Percentiles rank a stretch among this genome's conserved stretches.
Conservation (phyloP, 169 alveolate genomes). For the Plasmodium cynomolgi region DNA sequence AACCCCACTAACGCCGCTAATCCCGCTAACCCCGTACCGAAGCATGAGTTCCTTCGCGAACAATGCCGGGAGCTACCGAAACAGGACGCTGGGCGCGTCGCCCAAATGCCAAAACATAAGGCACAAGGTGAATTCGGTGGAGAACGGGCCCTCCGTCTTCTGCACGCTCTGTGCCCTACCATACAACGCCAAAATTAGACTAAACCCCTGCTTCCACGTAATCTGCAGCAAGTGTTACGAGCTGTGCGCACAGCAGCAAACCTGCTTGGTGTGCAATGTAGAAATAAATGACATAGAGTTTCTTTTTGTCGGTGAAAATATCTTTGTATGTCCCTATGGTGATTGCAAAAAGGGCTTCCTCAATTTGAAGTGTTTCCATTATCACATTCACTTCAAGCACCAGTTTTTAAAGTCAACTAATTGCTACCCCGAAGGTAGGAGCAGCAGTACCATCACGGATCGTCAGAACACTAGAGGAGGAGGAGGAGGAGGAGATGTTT, state of each 20-base stretch:
- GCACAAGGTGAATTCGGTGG: constrained; percentile 6
- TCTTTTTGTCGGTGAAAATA: constrained; percentile 23
- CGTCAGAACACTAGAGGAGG: no score
- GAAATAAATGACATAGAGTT: constrained; percentile 45
- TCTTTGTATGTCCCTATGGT: constrained; percentile 39
- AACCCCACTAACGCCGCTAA: not conserved
- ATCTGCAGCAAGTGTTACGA: constrained; percentile 46
- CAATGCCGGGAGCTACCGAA: constrained; percentile 21
- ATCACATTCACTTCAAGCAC: constrained; percentile 55
- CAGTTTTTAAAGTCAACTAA: constrained; percentile 17
- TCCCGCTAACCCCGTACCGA: not conserved
- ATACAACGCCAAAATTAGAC: constrained; percentile 18
- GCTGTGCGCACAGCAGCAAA: constrained; percentile 13
- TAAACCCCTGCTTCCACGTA: constrained; percentile 55
- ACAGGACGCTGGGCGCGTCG: constrained; percentile 10
- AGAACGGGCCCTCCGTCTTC: not conserved
- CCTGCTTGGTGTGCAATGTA: constrained; percentile 9
- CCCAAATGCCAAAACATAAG: constrained; percentile 26
- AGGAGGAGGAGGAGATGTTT: not conserved
- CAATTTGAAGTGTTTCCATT: constrained; percentile 24
- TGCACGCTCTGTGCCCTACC: constrained; percentile 43
- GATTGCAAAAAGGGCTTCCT: constrained; percentile 52
- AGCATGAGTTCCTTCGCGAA: constrained; percentile 7
- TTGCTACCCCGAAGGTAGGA: not conserved
- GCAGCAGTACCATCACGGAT: not conserved